Evolutionary conservation across 768 basidiomycete species (phyloP).

Genomic region (Asterophora lycoperdoides): DNA sequence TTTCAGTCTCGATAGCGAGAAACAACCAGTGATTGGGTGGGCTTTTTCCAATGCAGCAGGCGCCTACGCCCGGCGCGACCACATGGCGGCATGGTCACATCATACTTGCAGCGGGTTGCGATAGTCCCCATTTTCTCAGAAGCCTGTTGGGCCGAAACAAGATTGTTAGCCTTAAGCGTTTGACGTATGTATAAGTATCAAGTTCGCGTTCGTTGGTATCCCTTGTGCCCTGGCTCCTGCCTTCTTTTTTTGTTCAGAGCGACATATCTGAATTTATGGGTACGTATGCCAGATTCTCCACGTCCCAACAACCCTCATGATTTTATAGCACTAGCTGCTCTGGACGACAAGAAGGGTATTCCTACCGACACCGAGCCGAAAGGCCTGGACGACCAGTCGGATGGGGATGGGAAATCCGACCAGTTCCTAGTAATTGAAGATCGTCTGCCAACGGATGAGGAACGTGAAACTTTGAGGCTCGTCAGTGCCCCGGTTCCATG

Average conservation of each 20-base stretch:
- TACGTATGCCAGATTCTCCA: background rate
- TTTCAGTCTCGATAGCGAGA: too few relatives aligned
- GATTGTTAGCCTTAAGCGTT: background rate
- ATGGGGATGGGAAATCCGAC: too few relatives aligned
- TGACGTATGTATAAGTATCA: background rate
- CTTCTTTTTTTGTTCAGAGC: background rate
- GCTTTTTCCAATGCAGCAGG: too few relatives aligned
- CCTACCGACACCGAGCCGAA: background rate
- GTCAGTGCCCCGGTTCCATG: conserved; percentile 15
- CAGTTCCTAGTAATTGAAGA: background rate
- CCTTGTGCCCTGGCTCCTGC: background rate
- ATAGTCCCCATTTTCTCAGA: conserved; percentile 1
- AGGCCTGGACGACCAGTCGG: background rate
- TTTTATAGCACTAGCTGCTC: background rate
- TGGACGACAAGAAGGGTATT: background rate
- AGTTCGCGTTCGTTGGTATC: background rate
- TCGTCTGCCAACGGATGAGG: conserved; percentile 12
- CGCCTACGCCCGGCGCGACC: background rate
- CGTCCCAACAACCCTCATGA: background rate
- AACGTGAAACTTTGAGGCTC: conserved; percentile 12
- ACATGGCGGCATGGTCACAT: conserved; percentile 2
- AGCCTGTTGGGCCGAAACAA: background rate
- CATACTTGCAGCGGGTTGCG: conserved; percentile 2
- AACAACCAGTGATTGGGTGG: too few relatives aligned
- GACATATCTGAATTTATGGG: conserved; percentile 1